Evolutionary conservation across 2,329 filamentous ascomycete genomes (phyloP).

Genomic region (Trichoderma hamatum): DNA sequence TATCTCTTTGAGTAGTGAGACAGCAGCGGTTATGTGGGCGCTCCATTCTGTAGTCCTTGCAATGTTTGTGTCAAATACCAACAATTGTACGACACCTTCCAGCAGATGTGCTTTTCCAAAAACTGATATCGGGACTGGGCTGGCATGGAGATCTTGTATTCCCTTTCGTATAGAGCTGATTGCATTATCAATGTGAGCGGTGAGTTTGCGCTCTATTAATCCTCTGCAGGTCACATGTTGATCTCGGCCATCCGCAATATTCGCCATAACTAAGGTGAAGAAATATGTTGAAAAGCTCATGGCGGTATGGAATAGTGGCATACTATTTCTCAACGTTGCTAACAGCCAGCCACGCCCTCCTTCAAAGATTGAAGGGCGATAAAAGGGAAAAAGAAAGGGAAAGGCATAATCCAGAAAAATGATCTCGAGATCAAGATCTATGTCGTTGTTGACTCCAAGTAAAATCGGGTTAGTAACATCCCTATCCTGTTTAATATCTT

Average conservation of each 20-base stretch:
- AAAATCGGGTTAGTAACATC: background rate
- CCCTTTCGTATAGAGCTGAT: constrained; percentile 9
- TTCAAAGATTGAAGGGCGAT: constrained; percentile 51
- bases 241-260: constrained; percentile 28
- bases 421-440: constrained; percentile 14
- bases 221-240: background rate
- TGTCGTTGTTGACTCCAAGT: constrained; percentile 9
- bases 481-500: background rate
- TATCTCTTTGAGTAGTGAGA: constrained; percentile 12
- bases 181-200: constrained; percentile 3
- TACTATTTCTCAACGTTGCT: constrained; percentile 51
- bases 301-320: constrained; percentile 53
- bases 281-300: constrained; percentile 56
- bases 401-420: constrained; percentile 45
- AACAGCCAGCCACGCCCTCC: constrained; percentile 58
- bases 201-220: background rate
- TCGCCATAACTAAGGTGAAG: constrained; percentile 42
- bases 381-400: constrained; percentile 60
- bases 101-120: constrained; percentile 38
- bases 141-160: background rate
- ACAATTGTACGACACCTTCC: constrained; percentile 48
- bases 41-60: constrained; percentile 41
- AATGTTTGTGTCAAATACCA: constrained; percentile 48
- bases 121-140: background rate
- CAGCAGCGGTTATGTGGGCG: constrained; percentile 1